Base-by-base conservation (phyloP, 2,329 filamentous ascomycete species). In the Microsporum audouinii region DNA sequence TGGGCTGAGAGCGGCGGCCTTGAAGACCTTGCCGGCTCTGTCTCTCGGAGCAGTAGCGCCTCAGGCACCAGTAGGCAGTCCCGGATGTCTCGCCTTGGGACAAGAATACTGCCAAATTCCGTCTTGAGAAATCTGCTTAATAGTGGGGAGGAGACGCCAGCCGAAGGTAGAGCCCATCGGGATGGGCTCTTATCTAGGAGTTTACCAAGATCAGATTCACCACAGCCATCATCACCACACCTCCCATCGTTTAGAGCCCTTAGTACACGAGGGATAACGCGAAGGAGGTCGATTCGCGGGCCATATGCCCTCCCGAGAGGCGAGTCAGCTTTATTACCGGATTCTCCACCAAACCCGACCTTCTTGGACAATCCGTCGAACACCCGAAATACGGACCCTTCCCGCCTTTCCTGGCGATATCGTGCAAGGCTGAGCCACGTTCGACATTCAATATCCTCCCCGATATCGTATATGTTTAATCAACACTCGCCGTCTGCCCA, bases 81-180 rank as follows among this genome's bases (percentile, higher is more conserved):
- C 3, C 73, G 76, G 12, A 77, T 80, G 73, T 79, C 77, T 58
- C 71, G 78, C 43, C 67, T 80, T 49, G 76, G 77, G 12, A 78
- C 77, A 23, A 72, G 77, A 62, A 71, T 80, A 33, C 65, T 79
- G n/a, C 77, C 78, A 39, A 76, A 77, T 61, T 74, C 74, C 10
- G 75, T 77, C 14, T 74, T 75, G 31, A 72, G 76, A 60, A 74
- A 73, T 3, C 68, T 78, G 34, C 68, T 77, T 6, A 77, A 68
- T 62, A 78, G 76, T 61, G 73, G 76, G 63, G 76, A 78, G 63
- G 76, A 78, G 64, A 77, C 76, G 5, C 71, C 71, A 1, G 76
- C 72, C 14, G 76, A 79, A 65, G 76, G 76, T 4, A 73, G 72
- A 58, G 75, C 76, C 39, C 72, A 77, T 66, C 73, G 77, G 34